Conservation (phyloP, 2,329 filamentous ascomycete genomes). For the Aspergillus niger region DNA sequence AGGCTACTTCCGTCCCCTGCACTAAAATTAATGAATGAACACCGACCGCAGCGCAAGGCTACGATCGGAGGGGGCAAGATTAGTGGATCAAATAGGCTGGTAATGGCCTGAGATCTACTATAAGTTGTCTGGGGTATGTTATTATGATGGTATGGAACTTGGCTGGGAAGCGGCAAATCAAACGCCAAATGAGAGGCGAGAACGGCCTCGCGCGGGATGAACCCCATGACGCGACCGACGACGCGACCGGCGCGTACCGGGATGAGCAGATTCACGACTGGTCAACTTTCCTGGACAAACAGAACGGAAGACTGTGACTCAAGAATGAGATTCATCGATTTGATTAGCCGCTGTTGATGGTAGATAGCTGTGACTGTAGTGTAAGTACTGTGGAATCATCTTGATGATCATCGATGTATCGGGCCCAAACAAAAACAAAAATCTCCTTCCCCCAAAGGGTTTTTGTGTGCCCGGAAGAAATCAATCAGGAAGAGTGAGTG, state of each 20-base stretch:
- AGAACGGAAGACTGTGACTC: neutral
- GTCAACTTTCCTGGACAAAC: neutral
- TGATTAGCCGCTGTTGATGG: neutral
- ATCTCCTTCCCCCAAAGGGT: neutral
- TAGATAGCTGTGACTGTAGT: neutral
- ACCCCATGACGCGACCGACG: conserved; percentile 11
- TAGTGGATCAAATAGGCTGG: conserved; percentile 1
- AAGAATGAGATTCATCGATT: neutral
- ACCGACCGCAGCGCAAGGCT: neutral
- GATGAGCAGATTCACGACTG: neutral
- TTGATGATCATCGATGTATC: neutral
- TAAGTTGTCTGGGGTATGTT: conserved; percentile 1
- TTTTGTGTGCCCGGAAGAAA: conserved; percentile 3
- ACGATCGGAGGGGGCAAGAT: neutral
- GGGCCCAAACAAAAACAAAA: neutral
- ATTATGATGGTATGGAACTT: no score
- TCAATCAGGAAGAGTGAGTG: conserved; percentile 21
- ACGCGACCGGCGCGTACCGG: conserved; percentile 1
- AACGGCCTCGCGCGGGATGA: neutral
- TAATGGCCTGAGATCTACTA: conserved; percentile 4
- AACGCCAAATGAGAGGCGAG: conserved; percentile 8
- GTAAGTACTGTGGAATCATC: neutral
- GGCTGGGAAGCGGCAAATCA: neutral
- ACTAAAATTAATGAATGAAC: neutral
- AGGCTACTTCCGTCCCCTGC: neutral